phyloP scores from a whole-genome alignment of 257 asterid genomes.

The Ehretia macrophylla region DNA sequence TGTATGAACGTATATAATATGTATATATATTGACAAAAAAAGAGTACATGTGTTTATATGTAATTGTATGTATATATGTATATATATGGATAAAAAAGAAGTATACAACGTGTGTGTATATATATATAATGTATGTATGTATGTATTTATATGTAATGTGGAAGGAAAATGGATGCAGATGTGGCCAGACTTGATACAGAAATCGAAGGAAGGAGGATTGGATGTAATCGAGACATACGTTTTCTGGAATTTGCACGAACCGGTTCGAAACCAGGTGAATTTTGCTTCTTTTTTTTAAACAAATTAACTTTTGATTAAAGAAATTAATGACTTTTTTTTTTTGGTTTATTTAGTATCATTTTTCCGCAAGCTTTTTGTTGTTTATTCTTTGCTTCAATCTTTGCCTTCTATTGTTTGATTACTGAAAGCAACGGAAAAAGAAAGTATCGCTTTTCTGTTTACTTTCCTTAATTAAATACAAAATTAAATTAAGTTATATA shows the following conservation, averaged over 20 bases:
- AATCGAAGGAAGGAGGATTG: slow-evolving; percentile 83
- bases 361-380: not conserved
- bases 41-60: not conserved
- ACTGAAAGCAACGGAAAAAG: not conserved
- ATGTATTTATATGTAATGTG: too few species aligned
- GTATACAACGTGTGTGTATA: not conserved
- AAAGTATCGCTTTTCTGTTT: not conserved
- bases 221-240: slow-evolving; percentile 74
- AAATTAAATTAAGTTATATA: too few species aligned
- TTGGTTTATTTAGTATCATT: too few species aligned
- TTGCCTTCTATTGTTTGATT: slow-evolving; percentile 11
- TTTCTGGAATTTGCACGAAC: slow-evolving; percentile 88
- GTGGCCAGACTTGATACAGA: slow-evolving; percentile 90
- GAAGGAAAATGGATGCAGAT: slow-evolving; percentile 35
- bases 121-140: not conserved
- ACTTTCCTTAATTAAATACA: not conserved
- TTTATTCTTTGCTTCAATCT: slow-evolving; percentile 27
- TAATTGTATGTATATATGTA: not conserved
- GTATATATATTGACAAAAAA: too few species aligned
- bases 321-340: not conserved
- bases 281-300: not conserved
- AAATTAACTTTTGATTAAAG: too few species aligned
- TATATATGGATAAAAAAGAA: too few species aligned
- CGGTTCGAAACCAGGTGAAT: slow-evolving; percentile 66
- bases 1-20: not conserved